A percentile compares a stretch with the other conserved stretches of the same genome.
These are phyloP conservation scores for Colletotrichum nymphaeae DNA, from an alignment of 2,329 filamentous ascomycete species.

Conservation along the genomic window DNA sequence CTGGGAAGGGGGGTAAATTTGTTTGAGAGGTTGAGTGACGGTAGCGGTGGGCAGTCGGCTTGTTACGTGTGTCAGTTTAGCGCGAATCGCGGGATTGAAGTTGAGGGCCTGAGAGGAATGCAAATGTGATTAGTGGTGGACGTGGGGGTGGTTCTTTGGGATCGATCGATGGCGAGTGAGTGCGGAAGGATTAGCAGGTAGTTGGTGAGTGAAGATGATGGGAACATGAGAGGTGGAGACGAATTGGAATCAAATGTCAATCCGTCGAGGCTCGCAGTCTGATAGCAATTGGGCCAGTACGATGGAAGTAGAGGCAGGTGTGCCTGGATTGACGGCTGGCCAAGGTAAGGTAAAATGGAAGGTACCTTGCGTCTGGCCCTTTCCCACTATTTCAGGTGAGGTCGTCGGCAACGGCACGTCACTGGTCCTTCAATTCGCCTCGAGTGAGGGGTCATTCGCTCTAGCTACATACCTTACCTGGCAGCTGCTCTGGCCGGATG, in stretches of 20 bases:
- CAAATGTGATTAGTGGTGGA: not conserved
- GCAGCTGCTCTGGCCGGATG: not conserved
- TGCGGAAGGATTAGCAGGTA: not conserved
- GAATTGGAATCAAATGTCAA: too few relatives aligned
- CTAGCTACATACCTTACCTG: not conserved
- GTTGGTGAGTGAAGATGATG: not conserved
- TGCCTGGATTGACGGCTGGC: not conserved
- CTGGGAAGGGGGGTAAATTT: not conserved
- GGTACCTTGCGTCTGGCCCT: not conserved
- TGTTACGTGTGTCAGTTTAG: not conserved
- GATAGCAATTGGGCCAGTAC: too few relatives aligned
- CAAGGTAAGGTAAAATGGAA: not conserved
- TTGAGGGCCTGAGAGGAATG: not conserved
- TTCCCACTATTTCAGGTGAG: conserved; percentile 21
- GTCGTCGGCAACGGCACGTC: not conserved
- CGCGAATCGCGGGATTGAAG: not conserved
- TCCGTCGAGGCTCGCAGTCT: too few relatives aligned
- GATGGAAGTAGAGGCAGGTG: not conserved
- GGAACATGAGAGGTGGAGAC: too few relatives aligned
- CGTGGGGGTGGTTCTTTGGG: not conserved
- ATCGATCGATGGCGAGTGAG: not conserved
- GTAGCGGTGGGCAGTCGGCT: conserved; percentile 4
- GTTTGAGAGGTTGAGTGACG: conserved; percentile 1
- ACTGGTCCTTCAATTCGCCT: not conserved
- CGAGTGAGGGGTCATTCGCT: not conserved